Conservation (phyloP, 2,329 filamentous ascomycete species). For the Graphilbum sp. region DNA sequence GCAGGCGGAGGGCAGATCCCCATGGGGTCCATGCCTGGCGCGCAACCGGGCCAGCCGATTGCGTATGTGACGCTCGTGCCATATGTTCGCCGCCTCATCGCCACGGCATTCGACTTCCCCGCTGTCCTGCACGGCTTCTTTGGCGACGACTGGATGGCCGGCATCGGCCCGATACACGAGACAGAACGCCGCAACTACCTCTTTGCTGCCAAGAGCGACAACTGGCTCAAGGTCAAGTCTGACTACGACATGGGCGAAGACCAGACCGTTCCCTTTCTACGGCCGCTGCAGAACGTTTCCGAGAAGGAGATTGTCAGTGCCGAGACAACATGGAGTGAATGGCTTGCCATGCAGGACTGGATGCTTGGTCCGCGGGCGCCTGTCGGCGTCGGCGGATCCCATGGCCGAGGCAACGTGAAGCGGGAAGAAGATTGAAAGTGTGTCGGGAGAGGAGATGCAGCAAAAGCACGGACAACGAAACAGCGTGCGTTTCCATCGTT, state of each 20-base stretch:
- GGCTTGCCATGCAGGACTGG: constrained; percentile 96
- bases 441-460: neutral
- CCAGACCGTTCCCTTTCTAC: constrained; percentile 75
- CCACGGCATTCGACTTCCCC: constrained; percentile 78
- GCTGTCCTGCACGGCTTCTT: constrained; percentile 90
- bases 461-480: too few species aligned
- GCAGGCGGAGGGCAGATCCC: constrained; percentile 15
- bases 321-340: constrained; percentile 80
- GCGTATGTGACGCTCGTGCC: constrained; percentile 55
- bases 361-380: constrained; percentile 79
- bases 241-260: constrained; percentile 77
- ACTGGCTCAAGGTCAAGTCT: constrained; percentile 76
- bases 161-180: constrained; percentile 70
- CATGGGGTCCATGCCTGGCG: neutral
- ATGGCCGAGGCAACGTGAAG: constrained; percentile 7
- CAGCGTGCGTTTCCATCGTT: too few species aligned
- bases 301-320: constrained; percentile 70
- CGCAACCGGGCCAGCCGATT: constrained; percentile 17
- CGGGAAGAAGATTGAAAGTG: constrained; percentile 5
- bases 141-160: constrained; percentile 75
- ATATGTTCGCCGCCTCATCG: constrained; percentile 78
- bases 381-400: constrained; percentile 14
- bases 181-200: constrained; percentile 86
- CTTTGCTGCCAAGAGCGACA: constrained; percentile 84
- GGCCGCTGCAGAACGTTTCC: constrained; percentile 59